phyloP scores from a whole-genome alignment of 2,329 filamentous ascomycete species.

The Verticillium alfalfae region DNA sequence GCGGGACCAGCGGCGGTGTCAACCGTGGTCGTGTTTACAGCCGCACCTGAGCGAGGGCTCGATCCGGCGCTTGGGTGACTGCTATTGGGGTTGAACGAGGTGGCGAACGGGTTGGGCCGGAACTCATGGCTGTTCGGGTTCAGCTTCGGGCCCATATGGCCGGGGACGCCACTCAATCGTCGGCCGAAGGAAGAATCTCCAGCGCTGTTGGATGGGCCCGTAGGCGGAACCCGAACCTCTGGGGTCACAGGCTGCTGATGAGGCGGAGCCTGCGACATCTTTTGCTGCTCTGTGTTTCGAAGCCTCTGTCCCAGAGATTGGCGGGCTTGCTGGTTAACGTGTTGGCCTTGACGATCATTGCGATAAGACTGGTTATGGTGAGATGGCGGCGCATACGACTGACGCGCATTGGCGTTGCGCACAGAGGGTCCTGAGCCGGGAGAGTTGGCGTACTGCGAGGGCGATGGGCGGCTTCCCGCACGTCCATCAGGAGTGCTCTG shows the following conservation, averaged over 20 bases:
- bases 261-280: slow-evolving; percentile 33
- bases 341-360: slow-evolving; percentile 38
- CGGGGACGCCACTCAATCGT: slow-evolving; percentile 44
- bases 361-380: slow-evolving; percentile 43
- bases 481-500: slow-evolving; percentile 19
- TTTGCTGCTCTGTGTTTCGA: slow-evolving; percentile 46
- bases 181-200: slow-evolving; percentile 45
- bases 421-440: slow-evolving; percentile 12
- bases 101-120: slow-evolving; percentile 75
- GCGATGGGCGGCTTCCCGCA: slow-evolving; percentile 22
- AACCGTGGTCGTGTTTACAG: slow-evolving; percentile 43
- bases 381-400: slow-evolving; percentile 38
- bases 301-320: slow-evolving; percentile 43
- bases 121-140: slow-evolving; percentile 73
- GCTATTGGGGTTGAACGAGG: slow-evolving; percentile 70
- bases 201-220: slow-evolving; percentile 59
- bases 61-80: slow-evolving; percentile 60
- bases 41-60: slow-evolving; percentile 59
- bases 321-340: slow-evolving; percentile 32
- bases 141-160: slow-evolving; percentile 49
- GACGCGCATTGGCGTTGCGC: slow-evolving; percentile 43
- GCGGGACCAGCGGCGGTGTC: slow-evolving; percentile 14
- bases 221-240: slow-evolving; percentile 67
- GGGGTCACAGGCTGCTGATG: slow-evolving; percentile 39
- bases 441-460: slow-evolving; percentile 1